These are phyloP conservation scores for Triglochin maritima DNA, from an alignment of 106 monocot genomes.

Conservation along the genomic window DNA sequence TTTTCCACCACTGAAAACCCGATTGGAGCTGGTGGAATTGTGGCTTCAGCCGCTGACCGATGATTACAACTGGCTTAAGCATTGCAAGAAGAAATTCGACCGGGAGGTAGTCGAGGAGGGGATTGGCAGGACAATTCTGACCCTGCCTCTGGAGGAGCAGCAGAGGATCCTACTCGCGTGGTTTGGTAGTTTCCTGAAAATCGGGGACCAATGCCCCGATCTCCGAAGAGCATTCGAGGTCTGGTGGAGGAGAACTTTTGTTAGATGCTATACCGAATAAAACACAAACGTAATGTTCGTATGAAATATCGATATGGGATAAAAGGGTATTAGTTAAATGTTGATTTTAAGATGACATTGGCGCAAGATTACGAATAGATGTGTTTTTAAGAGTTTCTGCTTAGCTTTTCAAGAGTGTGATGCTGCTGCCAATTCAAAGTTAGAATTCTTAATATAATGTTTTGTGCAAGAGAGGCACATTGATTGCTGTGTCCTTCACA, in stretches of 20 bases:
- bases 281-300: too few species aligned
- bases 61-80: constrained; percentile 22
- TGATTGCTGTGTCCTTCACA: too few species aligned
- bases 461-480: too few species aligned
- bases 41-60: constrained; percentile 21
- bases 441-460: too few species aligned
- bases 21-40: constrained; percentile 4
- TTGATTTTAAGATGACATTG: too few species aligned
- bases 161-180: constrained; percentile 16
- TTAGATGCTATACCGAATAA: not conserved
- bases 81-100: constrained; percentile 1
- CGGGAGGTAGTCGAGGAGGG: constrained; percentile 17
- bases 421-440: too few species aligned
- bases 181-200: constrained; percentile 17
- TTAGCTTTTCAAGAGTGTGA: too few species aligned
- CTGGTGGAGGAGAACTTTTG: constrained; percentile 62
- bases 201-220: constrained; percentile 26
- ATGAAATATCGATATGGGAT: too few species aligned
- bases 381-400: too few species aligned
- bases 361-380: too few species aligned
- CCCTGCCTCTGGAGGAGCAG: constrained; percentile 23
- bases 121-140: constrained; percentile 17
- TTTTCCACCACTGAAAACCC: constrained; percentile 3
- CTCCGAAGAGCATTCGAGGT: constrained; percentile 18
- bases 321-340: too few species aligned